Percentiles rank a stretch among this genome's conserved stretches.
Evolutionary conservation across 2,329 filamentous ascomycete genomes (phyloP).

Genomic region (Aspergillus fructus): DNA sequence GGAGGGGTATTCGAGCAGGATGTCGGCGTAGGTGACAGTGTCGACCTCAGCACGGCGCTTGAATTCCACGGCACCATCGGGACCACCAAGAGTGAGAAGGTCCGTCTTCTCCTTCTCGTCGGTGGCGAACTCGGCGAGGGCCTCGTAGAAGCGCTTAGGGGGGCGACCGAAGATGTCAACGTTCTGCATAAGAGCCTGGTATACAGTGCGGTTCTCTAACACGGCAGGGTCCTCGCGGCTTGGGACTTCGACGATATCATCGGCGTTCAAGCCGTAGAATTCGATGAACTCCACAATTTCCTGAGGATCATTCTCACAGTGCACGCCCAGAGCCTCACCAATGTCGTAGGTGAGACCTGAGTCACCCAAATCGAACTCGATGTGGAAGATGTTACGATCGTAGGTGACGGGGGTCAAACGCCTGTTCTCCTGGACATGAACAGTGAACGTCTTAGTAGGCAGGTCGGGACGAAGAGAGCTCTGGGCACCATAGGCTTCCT

Average conservation of each 20-base stretch:
- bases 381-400: constrained; percentile 99
- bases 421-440: constrained; percentile 93
- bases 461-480: constrained; percentile 79
- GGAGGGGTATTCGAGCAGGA: constrained; percentile 85
- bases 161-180: constrained; percentile 96
- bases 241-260: constrained; percentile 87
- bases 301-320: constrained; percentile 83
- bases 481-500: constrained; percentile 83
- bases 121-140: constrained; percentile 78
- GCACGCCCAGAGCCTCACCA: constrained; percentile 93
- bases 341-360: constrained; percentile 96
- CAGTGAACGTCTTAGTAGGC: constrained; percentile 78
- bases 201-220: constrained; percentile 85
- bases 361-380: constrained; percentile 91
- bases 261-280: constrained; percentile 79
- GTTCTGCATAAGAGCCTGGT: constrained; percentile 88
- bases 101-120: constrained; percentile 80
- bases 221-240: constrained; percentile 73
- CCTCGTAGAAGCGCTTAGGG: constrained; percentile 96
- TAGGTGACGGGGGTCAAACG: constrained; percentile 84
- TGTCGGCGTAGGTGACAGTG: constrained; percentile 84
- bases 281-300: constrained; percentile 83
- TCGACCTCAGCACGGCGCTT: constrained; percentile 90
- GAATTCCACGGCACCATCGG: constrained; percentile 83
- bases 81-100: constrained; percentile 71